These are phyloP conservation scores for Fusarium sarcochroum DNA, from an alignment of 2,329 filamentous ascomycete genomes.

Conservation along the genomic window DNA sequence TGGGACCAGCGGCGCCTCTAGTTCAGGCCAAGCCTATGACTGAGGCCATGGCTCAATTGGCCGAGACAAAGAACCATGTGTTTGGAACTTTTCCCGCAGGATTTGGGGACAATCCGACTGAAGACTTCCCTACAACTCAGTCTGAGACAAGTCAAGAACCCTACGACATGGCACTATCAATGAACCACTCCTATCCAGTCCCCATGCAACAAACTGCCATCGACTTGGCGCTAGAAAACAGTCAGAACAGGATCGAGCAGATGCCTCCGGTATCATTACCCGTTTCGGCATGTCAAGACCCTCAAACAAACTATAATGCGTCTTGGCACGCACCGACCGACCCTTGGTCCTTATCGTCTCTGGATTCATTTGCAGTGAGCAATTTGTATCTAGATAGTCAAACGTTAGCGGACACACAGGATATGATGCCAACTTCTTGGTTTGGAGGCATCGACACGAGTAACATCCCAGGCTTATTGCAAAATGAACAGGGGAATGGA, in stretches of 20 bases:
- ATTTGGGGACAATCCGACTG: slow-evolving; percentile 17
- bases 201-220: not conserved
- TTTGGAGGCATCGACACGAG: not conserved
- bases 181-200: not conserved
- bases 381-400: not conserved
- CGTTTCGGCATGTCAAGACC: not conserved
- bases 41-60: slow-evolving; percentile 20
- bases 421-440: not conserved
- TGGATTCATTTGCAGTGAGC: not conserved
- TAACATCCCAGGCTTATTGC: not conserved
- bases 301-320: not conserved
- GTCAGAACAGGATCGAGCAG: not conserved
- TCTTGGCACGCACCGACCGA: not conserved
- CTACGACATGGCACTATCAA: not conserved
- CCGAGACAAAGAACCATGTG: slow-evolving; percentile 14
- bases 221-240: not conserved
- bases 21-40: slow-evolving; percentile 8
- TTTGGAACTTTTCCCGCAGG: slow-evolving; percentile 16
- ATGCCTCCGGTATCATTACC: not conserved
- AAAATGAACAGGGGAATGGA: not conserved
- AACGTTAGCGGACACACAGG: not conserved
- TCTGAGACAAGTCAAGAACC: not conserved
- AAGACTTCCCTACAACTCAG: not conserved
- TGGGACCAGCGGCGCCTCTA: not conserved
- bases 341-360: not conserved